These are phyloP conservation scores for Xylaria grammica DNA, from an alignment of 495 filamentous ascomycete species.

Conservation along the genomic window DNA sequence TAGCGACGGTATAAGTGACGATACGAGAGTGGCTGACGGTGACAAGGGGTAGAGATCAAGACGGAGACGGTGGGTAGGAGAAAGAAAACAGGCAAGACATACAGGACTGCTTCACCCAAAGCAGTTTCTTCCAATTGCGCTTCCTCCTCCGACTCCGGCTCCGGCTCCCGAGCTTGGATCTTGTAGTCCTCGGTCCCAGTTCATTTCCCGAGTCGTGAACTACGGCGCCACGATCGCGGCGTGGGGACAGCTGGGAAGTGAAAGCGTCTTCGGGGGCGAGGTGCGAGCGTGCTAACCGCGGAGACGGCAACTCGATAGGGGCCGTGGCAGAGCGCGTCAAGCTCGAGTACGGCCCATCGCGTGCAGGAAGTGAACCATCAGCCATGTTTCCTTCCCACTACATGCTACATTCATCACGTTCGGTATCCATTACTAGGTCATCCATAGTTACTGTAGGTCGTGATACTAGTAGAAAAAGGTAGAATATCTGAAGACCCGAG, in stretches of 20 bases:
- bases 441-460: not conserved
- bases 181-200: conserved; percentile 53
- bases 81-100: conserved; percentile 32
- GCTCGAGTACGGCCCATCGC: conserved; percentile 27
- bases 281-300: conserved; percentile 55
- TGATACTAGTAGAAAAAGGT: not conserved
- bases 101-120: conserved; percentile 99
- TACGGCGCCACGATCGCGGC: conserved; percentile 52
- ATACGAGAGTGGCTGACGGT: no score
- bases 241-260: conserved; percentile 52
- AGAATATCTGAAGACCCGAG: no score
- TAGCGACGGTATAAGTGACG: not conserved
- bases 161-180: conserved; percentile 41
- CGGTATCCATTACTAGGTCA: not conserved
- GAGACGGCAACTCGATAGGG: conserved; percentile 40
- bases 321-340: conserved; percentile 49
- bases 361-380: not conserved
- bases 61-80: not conserved
- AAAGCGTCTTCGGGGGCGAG: conserved; percentile 87
- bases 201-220: conserved; percentile 39
- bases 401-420: not conserved
- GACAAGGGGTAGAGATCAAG: not conserved
- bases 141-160: conserved; percentile 69
- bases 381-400: not conserved
- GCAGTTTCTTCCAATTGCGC: conserved; percentile 85